Conservation (phyloP, 352 stramenopile genomes). For the Phytophthora colocasiae region DNA sequence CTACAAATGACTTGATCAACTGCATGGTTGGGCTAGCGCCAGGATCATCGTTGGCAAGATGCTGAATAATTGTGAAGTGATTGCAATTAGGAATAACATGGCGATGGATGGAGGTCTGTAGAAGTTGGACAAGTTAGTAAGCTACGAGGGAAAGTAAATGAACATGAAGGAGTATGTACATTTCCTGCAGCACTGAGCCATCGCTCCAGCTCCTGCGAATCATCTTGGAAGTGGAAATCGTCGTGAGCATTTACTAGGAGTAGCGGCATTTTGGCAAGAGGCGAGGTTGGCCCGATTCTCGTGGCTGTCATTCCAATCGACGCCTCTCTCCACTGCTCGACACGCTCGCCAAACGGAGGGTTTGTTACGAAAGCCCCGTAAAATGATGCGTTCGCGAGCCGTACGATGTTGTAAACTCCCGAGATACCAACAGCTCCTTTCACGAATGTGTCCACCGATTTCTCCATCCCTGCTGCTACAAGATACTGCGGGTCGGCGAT, state of each 20-base stretch:
- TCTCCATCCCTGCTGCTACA: slow-evolving; percentile 38
- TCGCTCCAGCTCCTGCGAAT: slow-evolving; percentile 64
- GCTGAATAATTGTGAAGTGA: slow-evolving; percentile 79
- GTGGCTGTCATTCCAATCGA: slow-evolving; percentile 60
- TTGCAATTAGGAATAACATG: slow-evolving; percentile 62
- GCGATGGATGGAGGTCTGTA: slow-evolving; percentile 46
- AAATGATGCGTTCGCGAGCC: slow-evolving; percentile 73
- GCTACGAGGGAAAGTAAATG: neutral
- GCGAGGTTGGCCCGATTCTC: slow-evolving; percentile 45
- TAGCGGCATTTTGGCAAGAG: slow-evolving; percentile 58
- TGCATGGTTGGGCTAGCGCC: slow-evolving; percentile 51
- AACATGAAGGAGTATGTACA: slow-evolving; percentile 32
- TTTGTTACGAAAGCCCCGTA: slow-evolving; percentile 73
- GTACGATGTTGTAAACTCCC: slow-evolving; percentile 88
- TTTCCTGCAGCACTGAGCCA: slow-evolving; percentile 69
- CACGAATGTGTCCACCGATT: slow-evolving; percentile 46
- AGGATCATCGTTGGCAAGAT: slow-evolving; percentile 47
- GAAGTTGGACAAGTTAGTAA: slow-evolving; percentile 10
- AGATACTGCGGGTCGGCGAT: slow-evolving; percentile 67
- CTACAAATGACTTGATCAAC: slow-evolving; percentile 57
- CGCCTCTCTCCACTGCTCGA: slow-evolving; percentile 75
- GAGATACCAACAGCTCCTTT: slow-evolving; percentile 77
- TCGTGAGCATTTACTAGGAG: slow-evolving; percentile 74
- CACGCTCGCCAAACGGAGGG: slow-evolving; percentile 74
- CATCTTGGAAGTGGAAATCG: slow-evolving; percentile 85